Evolutionary conservation across 176 grass and related monocot species (phyloP).

Genomic region (Eleusine coracana): DNA sequence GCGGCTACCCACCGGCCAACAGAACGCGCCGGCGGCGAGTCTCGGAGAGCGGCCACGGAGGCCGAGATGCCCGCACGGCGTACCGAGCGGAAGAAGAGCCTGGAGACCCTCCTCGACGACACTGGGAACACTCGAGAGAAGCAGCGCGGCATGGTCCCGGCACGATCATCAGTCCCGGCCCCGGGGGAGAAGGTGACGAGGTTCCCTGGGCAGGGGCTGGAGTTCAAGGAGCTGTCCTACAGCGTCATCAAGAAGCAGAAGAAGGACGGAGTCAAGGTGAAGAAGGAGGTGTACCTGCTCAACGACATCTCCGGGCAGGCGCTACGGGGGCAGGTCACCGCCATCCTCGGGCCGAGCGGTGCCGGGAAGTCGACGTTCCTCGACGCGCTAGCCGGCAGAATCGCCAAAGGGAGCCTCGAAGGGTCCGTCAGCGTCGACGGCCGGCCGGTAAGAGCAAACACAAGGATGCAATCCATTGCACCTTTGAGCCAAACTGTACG

Average conservation of each 20-base stretch:
- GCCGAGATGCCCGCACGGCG: conserved; percentile 12
- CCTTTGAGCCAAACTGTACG: not conserved
- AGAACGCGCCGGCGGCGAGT: not conserved
- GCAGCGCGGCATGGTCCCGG: not conserved
- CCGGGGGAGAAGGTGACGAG: conserved; percentile 21
- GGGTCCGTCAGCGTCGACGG: conserved; percentile 62
- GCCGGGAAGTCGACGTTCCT: conserved; percentile 85
- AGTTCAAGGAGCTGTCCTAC: conserved; percentile 74
- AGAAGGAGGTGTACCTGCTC: conserved; percentile 68
- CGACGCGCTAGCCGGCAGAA: conserved; percentile 62
- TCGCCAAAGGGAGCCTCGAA: conserved; percentile 67
- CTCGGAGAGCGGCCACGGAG: not conserved
- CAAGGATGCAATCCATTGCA: not conserved
- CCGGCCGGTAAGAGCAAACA: conserved; percentile 44
- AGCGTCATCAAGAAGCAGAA: conserved; percentile 74
- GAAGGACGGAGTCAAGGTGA: conserved; percentile 57
- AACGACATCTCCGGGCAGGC: conserved; percentile 75
- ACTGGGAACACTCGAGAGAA: not conserved
- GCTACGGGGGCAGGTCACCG: conserved; percentile 54
- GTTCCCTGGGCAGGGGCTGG: conserved; percentile 62
- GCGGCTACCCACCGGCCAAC: not conserved
- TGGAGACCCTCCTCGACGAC: conserved; percentile 60
- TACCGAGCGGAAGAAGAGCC: conserved; percentile 36
- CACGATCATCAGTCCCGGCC: not conserved
- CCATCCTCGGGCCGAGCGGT: conserved; percentile 68